Evolutionary conservation across 108 stramenopile genomes (phyloP).

Genomic region (Pseudonitzschia delicatissima): DNA sequence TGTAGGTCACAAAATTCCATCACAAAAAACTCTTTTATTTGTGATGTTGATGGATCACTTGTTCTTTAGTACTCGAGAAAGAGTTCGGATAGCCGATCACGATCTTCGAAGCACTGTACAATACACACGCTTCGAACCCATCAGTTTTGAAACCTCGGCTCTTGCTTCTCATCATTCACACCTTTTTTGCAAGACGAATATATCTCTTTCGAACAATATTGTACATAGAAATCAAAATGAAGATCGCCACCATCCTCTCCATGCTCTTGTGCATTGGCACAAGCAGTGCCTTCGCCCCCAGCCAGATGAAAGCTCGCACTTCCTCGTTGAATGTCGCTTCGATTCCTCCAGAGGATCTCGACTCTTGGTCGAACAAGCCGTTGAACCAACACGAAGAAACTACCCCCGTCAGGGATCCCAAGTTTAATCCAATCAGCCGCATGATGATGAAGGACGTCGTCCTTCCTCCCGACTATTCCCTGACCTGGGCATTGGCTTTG

Average conservation of each 20-base stretch:
- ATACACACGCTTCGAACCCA: too few relatives aligned
- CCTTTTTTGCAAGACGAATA: neutral
- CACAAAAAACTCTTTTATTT: too few relatives aligned
- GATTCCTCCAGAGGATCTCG: neutral
- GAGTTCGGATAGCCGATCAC: too few relatives aligned
- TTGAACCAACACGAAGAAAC: constrained; percentile 10
- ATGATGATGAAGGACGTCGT: constrained; percentile 36
- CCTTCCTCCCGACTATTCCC: constrained; percentile 35
- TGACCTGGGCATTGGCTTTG: constrained; percentile 30
- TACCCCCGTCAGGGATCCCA: constrained; percentile 18
- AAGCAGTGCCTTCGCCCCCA: neutral
- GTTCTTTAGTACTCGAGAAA: too few relatives aligned
- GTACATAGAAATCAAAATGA: neutral
- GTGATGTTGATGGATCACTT: too few relatives aligned
- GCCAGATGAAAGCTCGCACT: neutral
- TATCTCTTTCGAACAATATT: neutral
- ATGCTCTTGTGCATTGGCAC: neutral
- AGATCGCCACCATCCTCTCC: constrained; percentile 3
- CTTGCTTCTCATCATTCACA: neutral
- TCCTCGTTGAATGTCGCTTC: constrained; percentile 1
- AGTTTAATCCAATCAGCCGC: constrained; percentile 17
- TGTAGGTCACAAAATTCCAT: too few relatives aligned
- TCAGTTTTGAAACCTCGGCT: too few relatives aligned
- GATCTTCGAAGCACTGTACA: too few relatives aligned
- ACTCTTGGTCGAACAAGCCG: constrained; percentile 21